Evolutionary conservation across 2,329 filamentous ascomycete species (phyloP).

Genomic region (Xylariaceae sp.): DNA sequence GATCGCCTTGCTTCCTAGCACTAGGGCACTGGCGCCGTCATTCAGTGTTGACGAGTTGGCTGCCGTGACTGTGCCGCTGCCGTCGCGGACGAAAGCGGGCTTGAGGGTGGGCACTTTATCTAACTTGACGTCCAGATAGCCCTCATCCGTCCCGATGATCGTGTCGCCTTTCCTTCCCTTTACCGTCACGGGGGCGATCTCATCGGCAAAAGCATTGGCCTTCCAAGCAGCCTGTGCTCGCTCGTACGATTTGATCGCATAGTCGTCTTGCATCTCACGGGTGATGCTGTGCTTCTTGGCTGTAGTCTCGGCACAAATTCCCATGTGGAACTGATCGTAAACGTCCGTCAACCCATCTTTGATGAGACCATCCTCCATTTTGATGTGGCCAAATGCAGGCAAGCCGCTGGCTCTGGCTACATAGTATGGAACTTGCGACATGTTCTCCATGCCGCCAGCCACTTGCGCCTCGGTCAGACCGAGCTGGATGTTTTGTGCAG

Average conservation of each 20-base stretch:
- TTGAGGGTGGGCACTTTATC: constrained; percentile 85
- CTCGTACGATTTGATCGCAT: constrained; percentile 84
- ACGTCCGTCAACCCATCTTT: constrained; percentile 96
- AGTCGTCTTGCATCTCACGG: constrained; percentile 84
- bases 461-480: constrained; percentile 84
- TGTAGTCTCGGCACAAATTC: constrained; percentile 91
- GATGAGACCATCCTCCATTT: constrained; percentile 86
- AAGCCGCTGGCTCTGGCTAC: constrained; percentile 75
- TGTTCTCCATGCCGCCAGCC: constrained; percentile 97
- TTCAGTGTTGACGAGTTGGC: constrained; percentile 94
- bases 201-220: constrained; percentile 75
- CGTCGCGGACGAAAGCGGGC: constrained; percentile 84
- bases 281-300: constrained; percentile 81
- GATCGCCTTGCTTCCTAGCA: constrained; percentile 76
- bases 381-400: constrained; percentile 81
- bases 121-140: constrained; percentile 78
- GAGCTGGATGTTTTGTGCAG: constrained; percentile 91
- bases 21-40: constrained; percentile 86
- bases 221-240: constrained; percentile 89
- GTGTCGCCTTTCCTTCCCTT: constrained; percentile 79
- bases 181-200: constrained; percentile 84
- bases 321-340: constrained; percentile 97
- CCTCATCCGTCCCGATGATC: constrained; percentile 79
- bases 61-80: constrained; percentile 85
- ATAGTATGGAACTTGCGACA: constrained; percentile 92